Evolutionary conservation across 1,284 basidiomycete genomes (phyloP), one percentile per base, ranked within the genome.

Genomic region (Heterobasidion annosum): DNA sequence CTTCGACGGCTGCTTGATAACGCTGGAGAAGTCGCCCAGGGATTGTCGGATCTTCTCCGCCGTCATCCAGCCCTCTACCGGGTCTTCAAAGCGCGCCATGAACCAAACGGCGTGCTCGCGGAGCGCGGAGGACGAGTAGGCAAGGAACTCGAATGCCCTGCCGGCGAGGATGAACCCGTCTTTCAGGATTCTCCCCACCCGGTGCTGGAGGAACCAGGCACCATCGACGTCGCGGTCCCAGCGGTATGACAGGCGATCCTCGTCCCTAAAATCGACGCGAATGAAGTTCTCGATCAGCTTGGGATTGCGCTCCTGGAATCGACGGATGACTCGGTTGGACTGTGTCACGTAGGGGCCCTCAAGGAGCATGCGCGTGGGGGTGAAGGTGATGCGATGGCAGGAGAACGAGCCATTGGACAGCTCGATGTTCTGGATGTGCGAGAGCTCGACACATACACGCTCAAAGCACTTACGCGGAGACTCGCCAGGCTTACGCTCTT

Each of bases 251-350:
- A 47, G 45, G 10, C 75, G 73, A 63, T 88, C 81, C 67, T 91
- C 89, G 50, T 91, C 89, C 12, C 78, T 75, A 60, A 91, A 89
- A 55, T 85, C 77, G 34, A 91, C 88, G n/a, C 88, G 82, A 34
- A 91, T 62, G 63, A 91, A 91, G 61, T 78, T 68, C 34, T 82
- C 74, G 40, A 54, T 32, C 13, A 58, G 55, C 4, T 19, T 10
- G 1, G 59, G 37, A 44, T 79, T 71, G 53, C 76, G 66, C 16
- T 74, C 74, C 50, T 66, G 62, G 59, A 78, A 88, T 58, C 72
- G 66, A 34, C 86, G 78, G 54, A 90, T 79, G 35, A 79, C 70
- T 19, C 77, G 68, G 55, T 80, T 90, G 6, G 82, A 83, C 58
- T 85, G 82, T 34, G 77, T 77, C 0, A 78, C 62, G 54, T 78